Evolutionary conservation across 176 grass and related monocot genomes (phyloP).

Genomic region (Urochloa ruziziensis): DNA sequence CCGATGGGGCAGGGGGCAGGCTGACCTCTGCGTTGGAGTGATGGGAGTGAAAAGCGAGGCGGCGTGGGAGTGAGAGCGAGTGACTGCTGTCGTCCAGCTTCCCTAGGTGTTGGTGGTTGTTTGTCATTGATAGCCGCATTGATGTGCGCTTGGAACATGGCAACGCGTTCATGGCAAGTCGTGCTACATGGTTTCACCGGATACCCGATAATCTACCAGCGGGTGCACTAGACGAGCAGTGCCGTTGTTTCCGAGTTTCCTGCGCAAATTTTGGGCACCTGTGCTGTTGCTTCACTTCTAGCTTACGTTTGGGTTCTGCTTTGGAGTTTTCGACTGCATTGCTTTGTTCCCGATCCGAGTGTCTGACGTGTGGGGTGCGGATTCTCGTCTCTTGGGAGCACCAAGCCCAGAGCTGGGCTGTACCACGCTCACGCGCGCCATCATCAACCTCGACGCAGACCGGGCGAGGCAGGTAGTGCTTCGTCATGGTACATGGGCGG

Average conservation of each 20-base stretch:
- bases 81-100: background rate
- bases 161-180: slow-evolving; percentile 9
- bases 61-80: background rate
- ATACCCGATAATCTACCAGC: background rate
- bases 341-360: too few species aligned
- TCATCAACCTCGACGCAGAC: too few species aligned
- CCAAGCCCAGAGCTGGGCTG: background rate
- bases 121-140: slow-evolving; percentile 15
- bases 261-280: background rate
- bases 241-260: background rate
- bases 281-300: too few species aligned
- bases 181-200: background rate
- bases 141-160: slow-evolving; percentile 18
- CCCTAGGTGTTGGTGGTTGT: background rate
- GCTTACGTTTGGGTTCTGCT: too few species aligned
- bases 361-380: too few species aligned
- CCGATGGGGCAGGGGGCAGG: background rate
- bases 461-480: background rate
- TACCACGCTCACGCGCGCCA: too few species aligned
- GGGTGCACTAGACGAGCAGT: background rate
- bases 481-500: too few species aligned
- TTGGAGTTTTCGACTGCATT: too few species aligned
- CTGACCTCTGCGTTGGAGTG: background rate
- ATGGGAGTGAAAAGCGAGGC: background rate
- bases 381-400: too few species aligned